A percentile compares a stretch with the other conserved stretches of the same genome.
phyloP scores from a whole-genome alignment of 495 filamentous ascomycete genomes.

The Neurospora pannonica region DNA sequence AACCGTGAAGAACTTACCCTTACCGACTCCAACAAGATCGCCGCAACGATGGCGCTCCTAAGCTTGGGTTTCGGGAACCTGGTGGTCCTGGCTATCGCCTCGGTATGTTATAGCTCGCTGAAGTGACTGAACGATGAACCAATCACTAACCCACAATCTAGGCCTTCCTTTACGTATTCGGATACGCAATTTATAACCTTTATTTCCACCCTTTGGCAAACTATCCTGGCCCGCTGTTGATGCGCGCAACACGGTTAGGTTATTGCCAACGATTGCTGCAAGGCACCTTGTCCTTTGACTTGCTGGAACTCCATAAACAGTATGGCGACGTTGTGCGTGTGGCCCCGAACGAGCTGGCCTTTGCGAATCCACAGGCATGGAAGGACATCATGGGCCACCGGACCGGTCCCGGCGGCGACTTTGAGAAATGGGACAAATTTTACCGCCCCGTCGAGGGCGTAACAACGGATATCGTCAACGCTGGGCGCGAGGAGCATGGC shows the following conservation, averaged over 20 bases:
- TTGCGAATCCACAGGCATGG: constrained; percentile 40
- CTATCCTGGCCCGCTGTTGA: constrained; percentile 40
- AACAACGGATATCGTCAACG: constrained; percentile 23
- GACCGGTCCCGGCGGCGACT: constrained; percentile 15
- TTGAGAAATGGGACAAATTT: constrained; percentile 23
- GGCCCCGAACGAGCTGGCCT: constrained; percentile 44
- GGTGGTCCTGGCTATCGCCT: neutral
- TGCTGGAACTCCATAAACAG: constrained; percentile 34
- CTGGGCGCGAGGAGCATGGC: constrained; percentile 30
- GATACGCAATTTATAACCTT: constrained; percentile 32
- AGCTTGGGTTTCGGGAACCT: constrained; percentile 1
- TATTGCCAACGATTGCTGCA: constrained; percentile 16
- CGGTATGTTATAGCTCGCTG: neutral
- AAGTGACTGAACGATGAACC: neutral
- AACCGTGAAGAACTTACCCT: neutral
- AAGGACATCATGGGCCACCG: constrained; percentile 45
- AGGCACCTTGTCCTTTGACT: constrained; percentile 32
- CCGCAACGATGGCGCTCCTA: constrained; percentile 6
- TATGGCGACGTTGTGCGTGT: constrained; percentile 49
- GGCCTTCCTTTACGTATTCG: constrained; percentile 3
- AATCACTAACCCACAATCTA: neutral
- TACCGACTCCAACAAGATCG: neutral
- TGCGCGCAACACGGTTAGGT: constrained; percentile 29
- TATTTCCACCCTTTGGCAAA: constrained; percentile 41
- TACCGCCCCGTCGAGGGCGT: constrained; percentile 21